Evolutionary conservation across 805 yeast species (phyloP).

Genomic region (Zygoascus biomembranicola): DNA sequence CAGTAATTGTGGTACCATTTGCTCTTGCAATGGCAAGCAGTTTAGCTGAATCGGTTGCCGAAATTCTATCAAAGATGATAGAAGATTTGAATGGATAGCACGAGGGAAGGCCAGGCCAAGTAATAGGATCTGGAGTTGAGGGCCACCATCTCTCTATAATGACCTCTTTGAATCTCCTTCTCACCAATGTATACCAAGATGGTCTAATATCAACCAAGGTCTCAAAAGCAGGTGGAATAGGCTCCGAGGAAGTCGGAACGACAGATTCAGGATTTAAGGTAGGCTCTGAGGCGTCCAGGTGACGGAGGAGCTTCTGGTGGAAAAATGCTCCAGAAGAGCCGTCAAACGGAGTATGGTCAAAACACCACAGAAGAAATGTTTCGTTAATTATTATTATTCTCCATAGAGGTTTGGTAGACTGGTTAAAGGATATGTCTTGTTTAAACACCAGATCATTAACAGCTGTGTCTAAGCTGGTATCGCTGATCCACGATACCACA

Average conservation of each 20-base stretch:
- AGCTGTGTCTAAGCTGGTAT: background rate
- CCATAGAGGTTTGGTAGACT: slow-evolving; percentile 14
- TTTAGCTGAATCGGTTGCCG: background rate
- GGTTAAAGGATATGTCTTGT: slow-evolving; percentile 2
- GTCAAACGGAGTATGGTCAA: slow-evolving; percentile 19
- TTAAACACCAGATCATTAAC: slow-evolving; percentile 3
- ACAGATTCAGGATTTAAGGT: background rate
- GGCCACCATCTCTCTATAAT: background rate
- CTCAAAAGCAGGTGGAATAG: slow-evolving; percentile 4
- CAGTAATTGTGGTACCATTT: slow-evolving; percentile 6
- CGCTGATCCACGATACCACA: slow-evolving; percentile 8
- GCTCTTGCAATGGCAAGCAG: slow-evolving; percentile 4
- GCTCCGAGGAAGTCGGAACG: background rate
- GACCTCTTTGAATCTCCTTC: background rate
- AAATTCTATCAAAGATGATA: slow-evolving; percentile 4
- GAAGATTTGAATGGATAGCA: slow-evolving; percentile 6
- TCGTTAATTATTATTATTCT: slow-evolving; percentile 11
- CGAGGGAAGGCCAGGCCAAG: slow-evolving; percentile 9
- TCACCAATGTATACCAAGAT: slow-evolving; percentile 3
- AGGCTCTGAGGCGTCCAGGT: background rate
- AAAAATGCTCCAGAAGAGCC: slow-evolving; percentile 20
- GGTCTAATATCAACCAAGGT: slow-evolving; percentile 4
- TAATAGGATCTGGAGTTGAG: background rate
- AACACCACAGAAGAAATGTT: slow-evolving; percentile 12
- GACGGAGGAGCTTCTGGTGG: slow-evolving; percentile 8